A percentile compares a stretch with the other conserved stretches of the same genome.
phyloP scores from a whole-genome alignment of 305 asterid species.

The Fraxinus dipetala region DNA sequence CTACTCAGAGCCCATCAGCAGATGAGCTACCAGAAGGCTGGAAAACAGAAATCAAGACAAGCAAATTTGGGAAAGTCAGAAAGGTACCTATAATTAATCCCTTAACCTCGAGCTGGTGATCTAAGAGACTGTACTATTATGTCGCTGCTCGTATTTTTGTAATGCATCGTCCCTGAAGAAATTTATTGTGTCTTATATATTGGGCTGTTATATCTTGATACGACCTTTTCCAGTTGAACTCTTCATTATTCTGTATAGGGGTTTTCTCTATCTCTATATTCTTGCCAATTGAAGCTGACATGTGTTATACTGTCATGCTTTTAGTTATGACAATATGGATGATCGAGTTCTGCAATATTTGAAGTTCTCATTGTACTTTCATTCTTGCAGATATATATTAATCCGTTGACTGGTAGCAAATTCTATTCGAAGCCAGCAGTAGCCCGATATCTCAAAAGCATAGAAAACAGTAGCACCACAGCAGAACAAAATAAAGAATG shows the following conservation, averaged over 20 bases:
- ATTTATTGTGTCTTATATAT: neutral
- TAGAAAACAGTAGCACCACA: conserved; percentile 13
- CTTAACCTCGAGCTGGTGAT: neutral
- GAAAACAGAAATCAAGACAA: conserved; percentile 35
- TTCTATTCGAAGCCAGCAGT: conserved; percentile 58
- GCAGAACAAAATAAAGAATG: conserved; percentile 34
- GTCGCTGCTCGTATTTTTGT: neutral
- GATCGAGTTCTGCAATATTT: neutral
- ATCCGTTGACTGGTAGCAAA: conserved; percentile 48
- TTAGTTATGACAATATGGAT: neutral
- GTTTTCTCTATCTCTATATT: neutral
- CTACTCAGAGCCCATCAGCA: conserved; percentile 21
- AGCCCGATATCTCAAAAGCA: conserved; percentile 38
- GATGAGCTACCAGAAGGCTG: conserved; percentile 39
- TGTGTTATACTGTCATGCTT: neutral
- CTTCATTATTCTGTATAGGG: conserved; percentile 9
- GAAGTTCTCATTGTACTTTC: conserved; percentile 14
- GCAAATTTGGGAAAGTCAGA: conserved; percentile 8
- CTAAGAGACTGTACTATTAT: neutral
- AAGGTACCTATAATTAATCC: conserved; percentile 32
- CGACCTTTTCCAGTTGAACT: neutral
- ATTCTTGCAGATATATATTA: conserved; percentile 53
- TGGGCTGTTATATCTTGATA: neutral
- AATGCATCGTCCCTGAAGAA: neutral
- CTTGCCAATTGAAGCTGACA: neutral